Base-by-base conservation (phyloP, 768 basidiomycete species). In the Pleurotus citrinopileatus region DNA sequence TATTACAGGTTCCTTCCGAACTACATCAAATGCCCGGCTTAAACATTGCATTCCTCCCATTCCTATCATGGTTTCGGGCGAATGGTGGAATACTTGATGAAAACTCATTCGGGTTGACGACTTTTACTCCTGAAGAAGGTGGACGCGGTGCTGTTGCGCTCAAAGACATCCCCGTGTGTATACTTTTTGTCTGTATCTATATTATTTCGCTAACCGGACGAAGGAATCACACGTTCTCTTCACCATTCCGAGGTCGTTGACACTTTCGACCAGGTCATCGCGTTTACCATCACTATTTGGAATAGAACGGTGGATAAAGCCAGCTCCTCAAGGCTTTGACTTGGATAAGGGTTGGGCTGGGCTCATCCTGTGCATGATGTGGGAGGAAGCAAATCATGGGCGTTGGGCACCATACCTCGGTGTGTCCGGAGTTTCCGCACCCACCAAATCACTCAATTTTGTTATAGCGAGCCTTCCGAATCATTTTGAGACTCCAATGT, bases 341-440 rank as follows among this genome's bases (percentile, higher is more conserved):
- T 25, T 98, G 55, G 75, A 86, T 47, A 70, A 79, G 53, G 86
- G 93, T 6, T 99, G 97, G 97, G 74, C 80, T 1, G 88, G 89
- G 2, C 71, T 98, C 42, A 98, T 99, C 55, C 74, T 98, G 34
- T 91, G 87, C 58, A 88, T 99, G 85, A 92, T 98, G 89, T 97
- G 91, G 90, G 97, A 99, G 68, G 81, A 81, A 52, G 80, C 84
- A 3, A 51, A 51, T 23, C 77, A 77, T 58, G 84, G 84, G 0
- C 54, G 71, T 2, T 91, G 93, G 94, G 62, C 66, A 4, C 74
- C 74, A 8, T 96, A 95, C 69, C 73, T 95, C 10, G 72, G 91
- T 91, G 54, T 43, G 81, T 68, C 20, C 17, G 19, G 36, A 29
- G 22, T 32, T 53, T 25, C 15, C 25, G 13, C n/a, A 23, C 19